These are phyloP conservation scores for Vararia minispora DNA, from an alignment of 768 basidiomycete species.

Conservation along the genomic window DNA sequence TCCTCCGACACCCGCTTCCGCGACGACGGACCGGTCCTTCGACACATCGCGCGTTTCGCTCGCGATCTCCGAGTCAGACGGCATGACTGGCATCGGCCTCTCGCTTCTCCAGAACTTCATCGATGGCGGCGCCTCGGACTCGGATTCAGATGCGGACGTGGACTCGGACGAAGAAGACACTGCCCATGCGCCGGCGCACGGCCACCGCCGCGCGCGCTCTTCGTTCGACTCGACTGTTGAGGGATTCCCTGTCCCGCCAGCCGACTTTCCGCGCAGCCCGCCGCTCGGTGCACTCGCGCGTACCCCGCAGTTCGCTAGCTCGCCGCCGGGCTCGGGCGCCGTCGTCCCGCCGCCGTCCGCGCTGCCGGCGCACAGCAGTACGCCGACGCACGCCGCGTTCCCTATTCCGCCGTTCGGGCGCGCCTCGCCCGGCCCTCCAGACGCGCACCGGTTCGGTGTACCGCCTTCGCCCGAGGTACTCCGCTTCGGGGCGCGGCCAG, in stretches of 20 bases:
- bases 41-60: slow-evolving; percentile 21
- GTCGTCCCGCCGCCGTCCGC: neutral
- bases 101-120: slow-evolving; percentile 46
- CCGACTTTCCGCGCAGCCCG: slow-evolving; percentile 9
- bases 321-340: too few relatives aligned
- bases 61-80: slow-evolving; percentile 42
- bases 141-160: slow-evolving; percentile 15
- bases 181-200: slow-evolving; percentile 1
- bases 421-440: too few relatives aligned
- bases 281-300: too few relatives aligned
- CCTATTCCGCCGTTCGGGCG: too few relatives aligned
- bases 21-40: neutral
- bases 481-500: too few relatives aligned
- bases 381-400: too few relatives aligned
- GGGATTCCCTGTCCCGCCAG: slow-evolving; percentile 11
- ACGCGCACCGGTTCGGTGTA: too few relatives aligned
- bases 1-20: slow-evolving; percentile 1
- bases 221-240: slow-evolving; percentile 14
- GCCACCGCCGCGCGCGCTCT: neutral
- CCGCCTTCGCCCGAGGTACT: too few relatives aligned
- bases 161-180: slow-evolving; percentile 7
- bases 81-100: slow-evolving; percentile 57
- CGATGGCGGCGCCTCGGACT: slow-evolving; percentile 23
- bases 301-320: too few relatives aligned
- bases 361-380: neutral